Conservation (phyloP, 352 stramenopile genomes). For the Phytopythium boreale region DNA sequence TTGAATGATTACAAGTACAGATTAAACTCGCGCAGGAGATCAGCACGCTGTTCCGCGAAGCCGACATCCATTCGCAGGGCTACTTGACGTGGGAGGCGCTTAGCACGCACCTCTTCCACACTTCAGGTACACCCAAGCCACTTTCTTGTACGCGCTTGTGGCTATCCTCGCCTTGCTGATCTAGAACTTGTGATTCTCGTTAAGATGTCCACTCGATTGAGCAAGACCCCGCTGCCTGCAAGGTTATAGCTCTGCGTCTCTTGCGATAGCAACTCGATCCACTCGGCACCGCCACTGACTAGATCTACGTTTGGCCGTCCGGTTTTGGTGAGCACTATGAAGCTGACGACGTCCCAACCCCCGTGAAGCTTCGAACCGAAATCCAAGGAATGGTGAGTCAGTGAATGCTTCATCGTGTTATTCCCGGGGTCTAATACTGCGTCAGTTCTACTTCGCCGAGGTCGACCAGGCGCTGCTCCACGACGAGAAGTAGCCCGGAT, state of each 20-base stretch:
- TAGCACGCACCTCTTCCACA: slow-evolving; percentile 37
- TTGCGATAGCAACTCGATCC: not conserved
- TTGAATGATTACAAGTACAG: slow-evolving; percentile 12
- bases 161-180: not conserved
- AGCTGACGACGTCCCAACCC: not conserved
- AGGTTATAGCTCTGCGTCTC: not conserved
- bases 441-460: slow-evolving; percentile 31
- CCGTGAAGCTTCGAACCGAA: not conserved
- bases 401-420: too few species aligned
- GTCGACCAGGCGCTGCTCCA: slow-evolving; percentile 40
- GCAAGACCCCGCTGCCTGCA: not conserved
- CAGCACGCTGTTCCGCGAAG: slow-evolving; percentile 33
- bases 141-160: not conserved
- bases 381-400: slow-evolving; percentile 34
- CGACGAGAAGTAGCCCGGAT: slow-evolving; percentile 24
- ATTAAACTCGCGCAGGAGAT: slow-evolving; percentile 30
- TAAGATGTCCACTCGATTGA: not conserved
- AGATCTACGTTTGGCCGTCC: not conserved
- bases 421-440: not conserved
- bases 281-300: not conserved
- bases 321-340: not conserved
- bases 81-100: slow-evolving; percentile 45
- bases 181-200: not conserved
- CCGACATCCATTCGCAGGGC: slow-evolving; percentile 29
- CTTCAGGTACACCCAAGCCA: slow-evolving; percentile 21